These are phyloP conservation scores for Fonsecaea nubica DNA, from an alignment of 2,329 filamentous ascomycete genomes.

Conservation along the genomic window DNA sequence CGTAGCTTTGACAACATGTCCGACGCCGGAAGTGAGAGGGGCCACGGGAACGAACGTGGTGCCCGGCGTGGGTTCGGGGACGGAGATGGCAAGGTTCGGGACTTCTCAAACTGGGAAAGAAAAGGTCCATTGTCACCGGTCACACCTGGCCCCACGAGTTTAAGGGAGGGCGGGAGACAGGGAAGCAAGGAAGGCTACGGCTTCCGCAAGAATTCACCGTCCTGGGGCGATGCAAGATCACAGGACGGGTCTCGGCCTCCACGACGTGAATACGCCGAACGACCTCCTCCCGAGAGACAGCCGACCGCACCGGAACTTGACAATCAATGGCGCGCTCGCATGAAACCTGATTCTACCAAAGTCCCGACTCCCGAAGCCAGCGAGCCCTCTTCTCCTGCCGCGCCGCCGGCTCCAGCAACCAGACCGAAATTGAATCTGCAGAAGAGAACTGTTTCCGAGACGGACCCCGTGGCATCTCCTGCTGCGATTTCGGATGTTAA, in stretches of 20 bases:
- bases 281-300: constrained; percentile 69
- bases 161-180: constrained; percentile 65
- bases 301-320: constrained; percentile 91
- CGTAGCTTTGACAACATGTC: constrained; percentile 62
- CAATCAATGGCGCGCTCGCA: constrained; percentile 88
- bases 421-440: constrained; percentile 85
- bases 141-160: constrained; percentile 49
- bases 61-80: constrained; percentile 71
- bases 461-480: constrained; percentile 57
- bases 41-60: constrained; percentile 55
- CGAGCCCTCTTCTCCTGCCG: constrained; percentile 75
- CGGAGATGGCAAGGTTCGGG: constrained; percentile 75
- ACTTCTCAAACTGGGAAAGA: constrained; percentile 92
- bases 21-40: constrained; percentile 62
- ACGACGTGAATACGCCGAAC: constrained; percentile 75
- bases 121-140: constrained; percentile 85
- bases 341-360: constrained; percentile 79
- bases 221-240: constrained; percentile 72
- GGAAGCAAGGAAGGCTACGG: constrained; percentile 63
- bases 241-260: constrained; percentile 82
- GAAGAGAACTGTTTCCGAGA: constrained; percentile 89
- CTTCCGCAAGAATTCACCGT: constrained; percentile 72
- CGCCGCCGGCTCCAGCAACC: constrained; percentile 62
- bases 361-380: constrained; percentile 73
- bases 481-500: constrained; percentile 70